phyloP scores from a whole-genome alignment of 2,329 filamentous ascomycete genomes.

The Aureobasidium vineae region DNA sequence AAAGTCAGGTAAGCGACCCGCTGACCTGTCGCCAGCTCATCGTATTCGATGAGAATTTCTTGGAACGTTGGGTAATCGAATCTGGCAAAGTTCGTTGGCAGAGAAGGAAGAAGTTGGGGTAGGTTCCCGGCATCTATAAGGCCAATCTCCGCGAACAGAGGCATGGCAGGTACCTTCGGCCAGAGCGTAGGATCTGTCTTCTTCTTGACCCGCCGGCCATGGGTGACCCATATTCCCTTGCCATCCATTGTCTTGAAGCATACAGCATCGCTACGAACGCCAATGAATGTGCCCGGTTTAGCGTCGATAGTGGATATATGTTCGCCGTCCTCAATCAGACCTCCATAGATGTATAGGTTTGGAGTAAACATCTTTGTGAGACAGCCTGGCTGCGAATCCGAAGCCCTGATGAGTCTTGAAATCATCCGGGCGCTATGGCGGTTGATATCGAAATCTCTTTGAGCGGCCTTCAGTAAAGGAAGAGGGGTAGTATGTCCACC shows the following conservation, averaged over 20 bases:
- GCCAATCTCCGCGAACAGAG: constrained; percentile 40
- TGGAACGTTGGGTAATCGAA: constrained; percentile 40
- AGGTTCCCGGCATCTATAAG: constrained; percentile 34
- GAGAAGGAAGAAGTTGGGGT: constrained; percentile 29
- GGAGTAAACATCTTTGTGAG: constrained; percentile 42
- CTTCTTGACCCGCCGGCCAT: constrained; percentile 43
- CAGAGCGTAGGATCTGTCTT: constrained; percentile 43
- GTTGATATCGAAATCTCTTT: constrained; percentile 42
- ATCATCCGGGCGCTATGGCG: constrained; percentile 41
- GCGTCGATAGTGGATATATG: constrained; percentile 27
- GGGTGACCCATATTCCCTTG: constrained; percentile 46
- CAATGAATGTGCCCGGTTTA: constrained; percentile 38
- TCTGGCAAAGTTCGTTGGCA: constrained; percentile 36
- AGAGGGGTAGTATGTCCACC: constrained; percentile 42
- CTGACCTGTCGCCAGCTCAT: constrained; percentile 33
- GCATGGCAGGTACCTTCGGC: constrained; percentile 45
- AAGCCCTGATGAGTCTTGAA: constrained; percentile 45
- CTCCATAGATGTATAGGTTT: constrained; percentile 45
- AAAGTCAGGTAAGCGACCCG: constrained; percentile 45
- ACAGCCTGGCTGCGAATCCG: constrained; percentile 46
- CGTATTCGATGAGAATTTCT: constrained; percentile 45
- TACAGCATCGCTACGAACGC: constrained; percentile 37
- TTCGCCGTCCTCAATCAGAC: constrained; percentile 40
- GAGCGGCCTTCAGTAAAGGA: constrained; percentile 43
- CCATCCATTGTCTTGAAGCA: constrained; percentile 44